Percentiles rank a stretch among this genome's conserved stretches.
Evolutionary conservation across 1,284 basidiomycete species (phyloP).

Genomic region (Ceratobasidium sp.): DNA sequence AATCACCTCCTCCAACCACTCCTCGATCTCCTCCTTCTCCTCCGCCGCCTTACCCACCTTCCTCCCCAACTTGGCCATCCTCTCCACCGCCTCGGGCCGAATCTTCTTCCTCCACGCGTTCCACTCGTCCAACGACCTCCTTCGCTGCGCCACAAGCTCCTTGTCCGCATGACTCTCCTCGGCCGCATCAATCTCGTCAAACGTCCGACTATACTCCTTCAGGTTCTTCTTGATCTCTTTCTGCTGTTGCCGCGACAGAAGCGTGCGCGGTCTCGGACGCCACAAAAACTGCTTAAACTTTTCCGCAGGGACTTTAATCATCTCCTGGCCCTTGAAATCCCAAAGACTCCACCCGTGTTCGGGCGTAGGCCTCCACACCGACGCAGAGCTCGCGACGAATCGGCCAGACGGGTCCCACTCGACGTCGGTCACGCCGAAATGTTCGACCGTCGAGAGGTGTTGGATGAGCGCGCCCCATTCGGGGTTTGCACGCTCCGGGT

Average conservation of each 20-base stretch:
- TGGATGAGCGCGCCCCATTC: conserved; percentile 92
- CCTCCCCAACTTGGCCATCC: conserved; percentile 53
- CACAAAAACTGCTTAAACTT: conserved; percentile 99
- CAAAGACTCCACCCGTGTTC: conserved; percentile 97
- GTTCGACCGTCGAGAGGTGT: conserved; percentile 88
- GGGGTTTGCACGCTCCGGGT: conserved; percentile 70
- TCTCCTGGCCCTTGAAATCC: conserved; percentile 97
- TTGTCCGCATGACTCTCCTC: conserved; percentile 95
- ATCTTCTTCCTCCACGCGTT: conserved; percentile 82
- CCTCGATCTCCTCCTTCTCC: conserved; percentile 86
- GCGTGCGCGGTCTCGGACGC: conserved; percentile 91
- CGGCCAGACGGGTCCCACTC: conserved; percentile 99
- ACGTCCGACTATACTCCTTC: conserved; percentile 89
- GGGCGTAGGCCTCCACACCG: conserved; percentile 93
- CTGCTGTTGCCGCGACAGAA: conserved; percentile 91
- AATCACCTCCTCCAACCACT: conserved; percentile 90
- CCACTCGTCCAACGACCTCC: conserved; percentile 97
- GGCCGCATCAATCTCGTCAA: conserved; percentile 97
- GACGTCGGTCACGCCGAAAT: conserved; percentile 97
- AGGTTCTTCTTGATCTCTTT: conserved; percentile 89
- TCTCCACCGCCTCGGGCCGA: conserved; percentile 51
- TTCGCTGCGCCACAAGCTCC: conserved; percentile 90
- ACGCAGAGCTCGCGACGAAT: conserved; percentile 93
- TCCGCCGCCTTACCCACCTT: conserved; percentile 56
- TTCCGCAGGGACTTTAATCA: conserved; percentile 89